phyloP scores from a whole-genome alignment of 371 early-diverging fungal genomes.

The Vairimorpha necatrix region DNA sequence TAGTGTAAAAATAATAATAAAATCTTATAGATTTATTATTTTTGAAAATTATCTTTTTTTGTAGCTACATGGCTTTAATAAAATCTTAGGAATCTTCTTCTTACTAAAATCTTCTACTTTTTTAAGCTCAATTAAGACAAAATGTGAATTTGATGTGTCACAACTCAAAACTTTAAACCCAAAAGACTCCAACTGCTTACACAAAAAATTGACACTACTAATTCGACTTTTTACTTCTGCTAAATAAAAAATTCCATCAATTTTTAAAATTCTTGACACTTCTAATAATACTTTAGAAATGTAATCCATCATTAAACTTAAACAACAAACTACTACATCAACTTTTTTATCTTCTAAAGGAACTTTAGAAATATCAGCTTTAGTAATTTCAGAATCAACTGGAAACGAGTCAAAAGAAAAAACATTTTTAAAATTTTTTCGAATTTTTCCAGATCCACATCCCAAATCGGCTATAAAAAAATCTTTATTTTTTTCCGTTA shows the following conservation, averaged over 20 bases:
- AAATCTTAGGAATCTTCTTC: constrained; percentile 39
- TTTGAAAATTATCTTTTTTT: constrained; percentile 62
- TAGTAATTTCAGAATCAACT: constrained; percentile 73
- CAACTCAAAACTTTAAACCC: constrained; percentile 56
- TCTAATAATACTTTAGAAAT: constrained; percentile 80
- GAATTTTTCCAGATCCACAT: constrained; percentile 88
- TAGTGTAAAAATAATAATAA: neutral
- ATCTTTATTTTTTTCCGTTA: constrained; percentile 60
- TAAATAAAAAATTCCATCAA: constrained; percentile 67
- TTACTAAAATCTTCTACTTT: constrained; percentile 31
- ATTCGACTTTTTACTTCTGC: constrained; percentile 63
- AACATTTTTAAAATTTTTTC: constrained; percentile 68
- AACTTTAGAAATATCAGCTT: constrained; percentile 78
- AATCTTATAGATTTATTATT: neutral
- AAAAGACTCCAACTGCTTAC: constrained; percentile 45
- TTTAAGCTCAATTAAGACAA: constrained; percentile 60
- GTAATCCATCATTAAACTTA: constrained; percentile 92
- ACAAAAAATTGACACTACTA: constrained; percentile 46
- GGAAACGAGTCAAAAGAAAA: constrained; percentile 86
- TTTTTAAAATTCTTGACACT: constrained; percentile 77
- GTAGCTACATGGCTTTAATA: constrained; percentile 60
- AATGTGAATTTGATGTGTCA: constrained; percentile 58
- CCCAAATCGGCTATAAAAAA: constrained; percentile 80
- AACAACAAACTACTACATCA: constrained; percentile 83
- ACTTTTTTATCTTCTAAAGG: constrained; percentile 71